These are phyloP conservation scores for Orychophragmus violaceus DNA, from an alignment of 345 rosid species.

Conservation along the genomic window DNA sequence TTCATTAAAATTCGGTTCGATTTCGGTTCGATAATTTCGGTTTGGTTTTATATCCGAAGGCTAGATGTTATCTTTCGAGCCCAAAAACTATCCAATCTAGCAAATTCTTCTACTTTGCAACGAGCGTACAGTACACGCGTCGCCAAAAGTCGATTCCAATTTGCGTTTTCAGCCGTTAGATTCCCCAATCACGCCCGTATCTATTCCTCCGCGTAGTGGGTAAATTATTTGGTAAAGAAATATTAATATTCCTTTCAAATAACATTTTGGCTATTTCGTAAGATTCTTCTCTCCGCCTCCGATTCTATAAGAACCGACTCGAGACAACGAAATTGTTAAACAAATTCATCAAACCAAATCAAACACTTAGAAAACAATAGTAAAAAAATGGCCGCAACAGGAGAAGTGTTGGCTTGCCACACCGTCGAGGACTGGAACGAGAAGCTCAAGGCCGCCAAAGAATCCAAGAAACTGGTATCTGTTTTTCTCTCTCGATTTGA, in stretches of 20 bases:
- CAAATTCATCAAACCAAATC: background rate
- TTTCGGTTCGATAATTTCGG: no score
- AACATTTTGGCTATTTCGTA: background rate
- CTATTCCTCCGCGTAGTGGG: constrained; percentile 28
- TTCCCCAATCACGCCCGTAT: background rate
- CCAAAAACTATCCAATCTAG: background rate
- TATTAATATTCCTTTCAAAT: background rate
- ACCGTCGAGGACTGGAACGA: constrained; percentile 36
- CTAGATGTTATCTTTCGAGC: no score
- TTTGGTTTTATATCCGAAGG: no score
- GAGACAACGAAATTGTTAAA: background rate
- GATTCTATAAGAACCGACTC: constrained; percentile 19
- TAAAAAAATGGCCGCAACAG: constrained; percentile 40
- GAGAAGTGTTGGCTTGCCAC: constrained; percentile 56
- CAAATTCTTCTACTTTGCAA: background rate
- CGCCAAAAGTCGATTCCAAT: background rate
- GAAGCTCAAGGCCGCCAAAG: constrained; percentile 38
- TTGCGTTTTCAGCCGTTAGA: background rate
- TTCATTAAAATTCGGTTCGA: no score
- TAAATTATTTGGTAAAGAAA: no score
- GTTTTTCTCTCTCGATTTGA: background rate
- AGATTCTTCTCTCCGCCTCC: no score
- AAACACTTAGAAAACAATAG: background rate
- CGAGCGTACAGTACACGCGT: constrained; percentile 7
- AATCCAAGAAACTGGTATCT: constrained; percentile 46